Evolutionary conservation across 805 yeast species (phyloP).

Genomic region (Candida palmyrensis): DNA sequence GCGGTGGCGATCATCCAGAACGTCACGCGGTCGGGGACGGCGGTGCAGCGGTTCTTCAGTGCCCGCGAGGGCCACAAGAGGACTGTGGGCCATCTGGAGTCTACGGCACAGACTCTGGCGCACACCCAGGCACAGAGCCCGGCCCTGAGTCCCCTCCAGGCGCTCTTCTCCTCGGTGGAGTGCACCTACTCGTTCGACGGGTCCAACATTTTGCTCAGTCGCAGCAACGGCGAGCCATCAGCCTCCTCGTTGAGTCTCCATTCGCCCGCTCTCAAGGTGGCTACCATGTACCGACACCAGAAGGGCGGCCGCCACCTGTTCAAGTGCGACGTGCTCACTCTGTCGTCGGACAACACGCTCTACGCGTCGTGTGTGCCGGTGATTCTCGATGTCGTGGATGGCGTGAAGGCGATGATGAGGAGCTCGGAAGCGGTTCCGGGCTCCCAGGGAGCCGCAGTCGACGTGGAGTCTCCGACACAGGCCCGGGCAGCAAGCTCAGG

Average conservation of each 20-base stretch:
- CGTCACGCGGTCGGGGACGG: constrained; percentile 41
- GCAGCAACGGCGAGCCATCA: constrained; percentile 34
- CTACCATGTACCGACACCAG: constrained; percentile 46
- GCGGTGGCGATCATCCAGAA: constrained; percentile 53
- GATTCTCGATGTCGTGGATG: constrained; percentile 50
- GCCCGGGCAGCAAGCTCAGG: constrained; percentile 4
- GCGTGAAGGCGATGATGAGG: constrained; percentile 45
- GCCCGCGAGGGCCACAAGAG: constrained; percentile 13
- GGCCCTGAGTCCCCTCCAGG: constrained; percentile 15
- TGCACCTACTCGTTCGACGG: constrained; percentile 62
- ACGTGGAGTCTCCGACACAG: background rate
- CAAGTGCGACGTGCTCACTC: constrained; percentile 50
- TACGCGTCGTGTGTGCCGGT: constrained; percentile 78
- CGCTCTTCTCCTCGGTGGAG: constrained; percentile 31
- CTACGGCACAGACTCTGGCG: constrained; percentile 2
- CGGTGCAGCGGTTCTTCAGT: constrained; percentile 33
- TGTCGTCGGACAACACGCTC: constrained; percentile 68
- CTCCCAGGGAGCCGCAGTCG: background rate
- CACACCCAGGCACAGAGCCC: constrained; percentile 7
- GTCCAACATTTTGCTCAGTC: constrained; percentile 50
- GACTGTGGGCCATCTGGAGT: no score
- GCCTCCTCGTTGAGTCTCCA: constrained; percentile 50
- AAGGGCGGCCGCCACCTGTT: constrained; percentile 36
- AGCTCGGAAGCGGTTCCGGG: constrained; percentile 5
- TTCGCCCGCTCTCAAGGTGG: constrained; percentile 69